Evolutionary conservation across 1,284 basidiomycete species (phyloP).

Genomic region (Thecaphora thlaspeos): DNA sequence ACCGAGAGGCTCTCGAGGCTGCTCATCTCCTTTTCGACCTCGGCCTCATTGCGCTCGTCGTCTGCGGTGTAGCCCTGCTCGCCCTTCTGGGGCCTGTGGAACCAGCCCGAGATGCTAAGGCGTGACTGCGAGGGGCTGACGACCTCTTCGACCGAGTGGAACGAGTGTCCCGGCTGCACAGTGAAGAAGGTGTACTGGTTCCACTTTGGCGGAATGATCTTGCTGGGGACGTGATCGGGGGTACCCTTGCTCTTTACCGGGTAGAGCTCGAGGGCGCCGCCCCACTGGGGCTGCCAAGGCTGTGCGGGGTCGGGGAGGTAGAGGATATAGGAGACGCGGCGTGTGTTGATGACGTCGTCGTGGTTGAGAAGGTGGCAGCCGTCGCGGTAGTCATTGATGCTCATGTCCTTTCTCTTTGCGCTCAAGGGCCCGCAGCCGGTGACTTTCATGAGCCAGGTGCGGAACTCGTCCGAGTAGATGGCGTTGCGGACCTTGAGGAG

Average conservation of each 20-base stretch:
- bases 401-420: slow-evolving; percentile 92
- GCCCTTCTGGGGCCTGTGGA: slow-evolving; percentile 81
- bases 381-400: slow-evolving; percentile 85
- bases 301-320: slow-evolving; percentile 85
- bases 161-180: slow-evolving; percentile 79
- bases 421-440: slow-evolving; percentile 90
- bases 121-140: slow-evolving; percentile 45
- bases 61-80: slow-evolving; percentile 77
- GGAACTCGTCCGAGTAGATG: slow-evolving; percentile 84
- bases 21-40: slow-evolving; percentile 47
- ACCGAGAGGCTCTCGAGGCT: slow-evolving; percentile 63
- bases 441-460: slow-evolving; percentile 77
- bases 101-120: slow-evolving; percentile 90
- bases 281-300: slow-evolving; percentile 75
- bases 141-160: slow-evolving; percentile 96
- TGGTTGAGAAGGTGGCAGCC: slow-evolving; percentile 75
- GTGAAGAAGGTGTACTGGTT: slow-evolving; percentile 97
- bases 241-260: slow-evolving; percentile 61
- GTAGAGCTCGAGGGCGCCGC: slow-evolving; percentile 94
- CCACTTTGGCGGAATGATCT: slow-evolving; percentile 65
- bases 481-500: slow-evolving; percentile 77
- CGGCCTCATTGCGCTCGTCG: slow-evolving; percentile 61
- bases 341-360: slow-evolving; percentile 88
- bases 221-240: slow-evolving; percentile 44
- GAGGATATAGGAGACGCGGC: slow-evolving; percentile 92